phyloP scores from a whole-genome alignment of 2,329 filamentous ascomycete genomes.

The Diaporthe humulicola region DNA sequence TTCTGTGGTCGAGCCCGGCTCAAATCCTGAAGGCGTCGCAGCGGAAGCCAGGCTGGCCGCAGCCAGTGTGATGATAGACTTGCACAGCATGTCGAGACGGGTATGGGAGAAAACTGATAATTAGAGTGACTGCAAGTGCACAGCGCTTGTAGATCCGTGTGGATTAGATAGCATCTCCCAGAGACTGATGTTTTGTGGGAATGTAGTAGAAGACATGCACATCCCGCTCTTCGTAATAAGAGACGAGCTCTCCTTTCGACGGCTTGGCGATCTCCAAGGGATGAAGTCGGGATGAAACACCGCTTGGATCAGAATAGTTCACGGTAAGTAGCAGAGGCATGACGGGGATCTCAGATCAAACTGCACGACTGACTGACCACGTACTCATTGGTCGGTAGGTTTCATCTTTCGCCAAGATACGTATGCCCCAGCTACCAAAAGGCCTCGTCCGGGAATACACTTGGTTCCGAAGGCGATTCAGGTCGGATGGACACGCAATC shows the following conservation, averaged over 20 bases:
- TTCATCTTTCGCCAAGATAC: slow-evolving; percentile 8
- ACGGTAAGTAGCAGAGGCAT: slow-evolving; percentile 20
- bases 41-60: slow-evolving; percentile 52
- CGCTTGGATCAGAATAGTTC: slow-evolving; percentile 25
- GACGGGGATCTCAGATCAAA: slow-evolving; percentile 27
- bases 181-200: background rate
- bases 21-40: slow-evolving; percentile 57
- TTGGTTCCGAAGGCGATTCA: slow-evolving; percentile 17
- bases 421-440: background rate
- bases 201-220: slow-evolving; percentile 10
- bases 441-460: slow-evolving; percentile 2
- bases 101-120: background rate
- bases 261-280: slow-evolving; percentile 16
- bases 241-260: slow-evolving; percentile 15
- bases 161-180: slow-evolving; percentile 9
- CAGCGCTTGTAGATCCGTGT: background rate
- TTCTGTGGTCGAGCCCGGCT: slow-evolving; percentile 52
- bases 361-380: background rate
- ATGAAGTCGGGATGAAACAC: slow-evolving; percentile 29
- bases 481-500: slow-evolving; percentile 27
- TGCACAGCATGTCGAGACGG: slow-evolving; percentile 49
- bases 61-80: slow-evolving; percentile 48
- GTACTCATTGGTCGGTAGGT: slow-evolving; percentile 21
- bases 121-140: background rate
- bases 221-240: slow-evolving; percentile 18